These are phyloP conservation scores for Metarhizium guizhouense DNA, from an alignment of 2,329 filamentous ascomycete species.

Conservation along the genomic window DNA sequence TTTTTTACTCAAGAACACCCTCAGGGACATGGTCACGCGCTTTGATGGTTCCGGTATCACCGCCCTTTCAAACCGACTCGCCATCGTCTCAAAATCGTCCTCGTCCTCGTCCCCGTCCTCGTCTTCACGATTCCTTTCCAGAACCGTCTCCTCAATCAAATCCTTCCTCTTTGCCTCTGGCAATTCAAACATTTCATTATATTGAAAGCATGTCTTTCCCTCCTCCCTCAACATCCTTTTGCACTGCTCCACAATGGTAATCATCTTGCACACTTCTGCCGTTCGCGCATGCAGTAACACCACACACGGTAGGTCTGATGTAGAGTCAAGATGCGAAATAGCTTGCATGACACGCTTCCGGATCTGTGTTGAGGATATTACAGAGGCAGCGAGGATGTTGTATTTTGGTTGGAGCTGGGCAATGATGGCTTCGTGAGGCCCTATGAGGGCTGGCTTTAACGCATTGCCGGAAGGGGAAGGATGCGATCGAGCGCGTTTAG, in stretches of 20 bases:
- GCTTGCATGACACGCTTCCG: conserved; percentile 40
- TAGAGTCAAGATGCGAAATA: conserved; percentile 31
- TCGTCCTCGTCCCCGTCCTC: conserved; percentile 22
- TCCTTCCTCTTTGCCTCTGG: conserved; percentile 23
- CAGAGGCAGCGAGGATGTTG: conserved; percentile 41
- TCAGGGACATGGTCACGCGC: conserved; percentile 44
- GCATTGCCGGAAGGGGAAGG: conserved; percentile 1
- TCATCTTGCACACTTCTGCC: conserved; percentile 51
- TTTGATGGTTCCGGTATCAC: conserved; percentile 36
- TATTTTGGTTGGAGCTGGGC: conserved; percentile 35
- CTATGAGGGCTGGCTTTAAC: conserved; percentile 15
- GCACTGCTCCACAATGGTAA: conserved; percentile 58
- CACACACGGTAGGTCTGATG: conserved; percentile 18
- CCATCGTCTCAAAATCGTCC: conserved; percentile 48
- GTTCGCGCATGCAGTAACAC: conserved; percentile 44
- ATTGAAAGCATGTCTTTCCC: conserved; percentile 43
- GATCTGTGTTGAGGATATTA: conserved; percentile 54
- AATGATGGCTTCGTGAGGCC: conserved; percentile 33
- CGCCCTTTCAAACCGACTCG: conserved; percentile 46
- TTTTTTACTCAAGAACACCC: conserved; percentile 47
- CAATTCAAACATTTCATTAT: conserved; percentile 46
- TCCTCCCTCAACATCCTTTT: conserved; percentile 45
- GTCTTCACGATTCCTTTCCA: conserved; percentile 17
- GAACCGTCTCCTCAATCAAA: conserved; percentile 33
- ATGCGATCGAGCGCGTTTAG: conserved; percentile 5